Percentiles rank a stretch among this genome's conserved stretches.
Evolutionary conservation across 2,329 filamentous ascomycete genomes (phyloP).

Genomic region (Botryotinia calthae): DNA sequence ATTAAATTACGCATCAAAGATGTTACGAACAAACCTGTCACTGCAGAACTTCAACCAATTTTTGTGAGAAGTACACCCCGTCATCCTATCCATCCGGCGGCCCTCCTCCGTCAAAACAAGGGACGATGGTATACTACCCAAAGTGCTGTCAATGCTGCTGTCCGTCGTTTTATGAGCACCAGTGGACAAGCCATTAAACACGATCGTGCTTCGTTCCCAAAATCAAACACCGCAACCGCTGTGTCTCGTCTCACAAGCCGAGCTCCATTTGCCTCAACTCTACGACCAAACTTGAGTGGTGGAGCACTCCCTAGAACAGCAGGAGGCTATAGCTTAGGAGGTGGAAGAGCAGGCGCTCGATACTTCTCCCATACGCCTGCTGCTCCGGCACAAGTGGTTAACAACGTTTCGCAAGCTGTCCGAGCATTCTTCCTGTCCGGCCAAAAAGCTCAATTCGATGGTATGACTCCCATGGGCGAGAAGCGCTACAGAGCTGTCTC

Average conservation of each 20-base stretch:
- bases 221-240: slow-evolving; percentile 54
- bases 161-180: slow-evolving; percentile 42
- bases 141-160: slow-evolving; percentile 51
- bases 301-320: slow-evolving; percentile 80
- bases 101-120: slow-evolving; percentile 61
- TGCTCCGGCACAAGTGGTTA: slow-evolving; percentile 82
- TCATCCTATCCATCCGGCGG: slow-evolving; percentile 56
- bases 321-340: slow-evolving; percentile 81
- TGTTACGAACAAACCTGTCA: slow-evolving; percentile 41
- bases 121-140: slow-evolving; percentile 62
- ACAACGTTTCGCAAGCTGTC: slow-evolving; percentile 92
- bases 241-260: slow-evolving; percentile 66
- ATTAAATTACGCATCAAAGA: slow-evolving; percentile 46
- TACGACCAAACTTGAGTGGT: slow-evolving; percentile 89
- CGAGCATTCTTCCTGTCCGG: slow-evolving; percentile 91
- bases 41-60: slow-evolving; percentile 55
- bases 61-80: slow-evolving; percentile 55
- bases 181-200: slow-evolving; percentile 42
- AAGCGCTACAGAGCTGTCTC: slow-evolving; percentile 78
- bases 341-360: slow-evolving; percentile 67
- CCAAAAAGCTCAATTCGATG: slow-evolving; percentile 83
- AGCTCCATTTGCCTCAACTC: slow-evolving; percentile 81
- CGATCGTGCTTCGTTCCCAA: slow-evolving; percentile 52
- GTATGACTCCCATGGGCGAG: slow-evolving; percentile 68
- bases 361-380: slow-evolving; percentile 90